Percentiles rank a stretch among this genome's conserved stretches.
These are phyloP conservation scores for Choiromyces venosus DNA, from an alignment of 495 filamentous ascomycete genomes.

Conservation along the genomic window DNA sequence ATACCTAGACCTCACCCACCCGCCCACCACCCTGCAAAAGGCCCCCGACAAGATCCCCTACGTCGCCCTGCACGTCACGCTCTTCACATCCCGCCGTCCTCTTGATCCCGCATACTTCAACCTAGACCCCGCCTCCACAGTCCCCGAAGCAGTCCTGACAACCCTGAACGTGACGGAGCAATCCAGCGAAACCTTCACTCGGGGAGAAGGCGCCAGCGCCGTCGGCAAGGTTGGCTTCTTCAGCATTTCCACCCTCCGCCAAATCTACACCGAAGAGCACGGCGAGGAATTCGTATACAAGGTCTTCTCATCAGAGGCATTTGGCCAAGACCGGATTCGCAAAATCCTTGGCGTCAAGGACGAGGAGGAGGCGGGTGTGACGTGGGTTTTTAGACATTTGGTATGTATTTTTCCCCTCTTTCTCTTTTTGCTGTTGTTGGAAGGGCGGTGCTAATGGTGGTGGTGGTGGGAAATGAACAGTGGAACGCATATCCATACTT, in stretches of 20 bases:
- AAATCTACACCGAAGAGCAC: slow-evolving; percentile 54
- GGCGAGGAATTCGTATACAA: slow-evolving; percentile 82
- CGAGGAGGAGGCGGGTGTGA: slow-evolving; percentile 23
- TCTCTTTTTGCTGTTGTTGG: neutral
- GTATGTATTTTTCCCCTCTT: neutral
- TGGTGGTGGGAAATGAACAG: slow-evolving; percentile 52
- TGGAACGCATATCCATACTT: slow-evolving; percentile 85
- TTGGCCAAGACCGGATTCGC: slow-evolving; percentile 40
- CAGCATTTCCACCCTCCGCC: slow-evolving; percentile 72
- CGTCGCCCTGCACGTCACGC: slow-evolving; percentile 75
- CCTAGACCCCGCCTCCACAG: slow-evolving; percentile 48
- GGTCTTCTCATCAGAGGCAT: slow-evolving; percentile 74
- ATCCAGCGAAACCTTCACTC: slow-evolving; percentile 43
- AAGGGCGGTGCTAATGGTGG: slow-evolving; percentile 18
- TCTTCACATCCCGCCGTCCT: slow-evolving; percentile 69
- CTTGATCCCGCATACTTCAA: slow-evolving; percentile 68
- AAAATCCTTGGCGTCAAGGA: slow-evolving; percentile 18
- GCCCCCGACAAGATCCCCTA: slow-evolving; percentile 71
- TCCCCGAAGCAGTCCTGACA: slow-evolving; percentile 73
- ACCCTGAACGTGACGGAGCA: slow-evolving; percentile 62
- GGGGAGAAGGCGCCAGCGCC: slow-evolving; percentile 49
- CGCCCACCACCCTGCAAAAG: slow-evolving; percentile 49
- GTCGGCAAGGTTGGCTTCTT: slow-evolving; percentile 73
- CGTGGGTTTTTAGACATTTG: slow-evolving; percentile 12
- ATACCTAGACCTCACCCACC: slow-evolving; percentile 60